Base-by-base conservation (phyloP, 352 stramenopile species). In the Pythium volutum region DNA sequence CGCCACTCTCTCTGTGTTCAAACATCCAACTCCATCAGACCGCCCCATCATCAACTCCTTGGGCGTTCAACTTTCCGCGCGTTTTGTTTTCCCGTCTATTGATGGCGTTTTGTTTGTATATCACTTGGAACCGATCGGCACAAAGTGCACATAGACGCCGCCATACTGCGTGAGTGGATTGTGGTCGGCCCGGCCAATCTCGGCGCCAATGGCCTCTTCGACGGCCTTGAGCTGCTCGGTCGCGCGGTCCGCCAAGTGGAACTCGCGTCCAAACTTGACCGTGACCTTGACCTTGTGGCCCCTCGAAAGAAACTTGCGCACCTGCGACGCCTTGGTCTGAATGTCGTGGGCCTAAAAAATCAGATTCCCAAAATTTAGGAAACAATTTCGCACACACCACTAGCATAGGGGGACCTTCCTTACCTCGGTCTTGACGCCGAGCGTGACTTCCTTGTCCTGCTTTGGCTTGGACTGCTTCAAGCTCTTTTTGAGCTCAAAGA, bases 241-340 rank as follows among this genome's bases (percentile, higher is more conserved):
- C 26, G 76, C 74, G 25, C 73, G 68, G 27, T 64, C 34, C 61
- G 87, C 85, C 23, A 89, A 67, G 47, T 89, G 76, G 59, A 80
- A 83, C 20, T 84, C 71, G 26, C 77, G 71, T 14, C 62, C 70
- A 52, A 87, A 92, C 61, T 87, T 88, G 67, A 89, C 64, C 18
- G 77, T 84, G 18, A 89, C 69, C 64, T 90, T 89, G 34, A 92
- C 82, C 59, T 89, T 89, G 71, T 92, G 82, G n/a, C 77, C 82
- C 62, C 89, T 90, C 58, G 49, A 54, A 33, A 92, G 62, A 51
- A 90, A 90, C 50, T 76, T 73, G 57, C 77, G 86, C 36, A 88
- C 49, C 29, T 90, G 80, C 3, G 88, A 69, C 16, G 83, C 76
- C 67, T 92, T 92, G 47, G 84, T 75, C 39, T 84, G 79, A 60